Percentiles rank a stretch among this genome's conserved stretches.
phyloP scores from a whole-genome alignment of 2,329 filamentous ascomycete species.

The Penicillium sp. region DNA sequence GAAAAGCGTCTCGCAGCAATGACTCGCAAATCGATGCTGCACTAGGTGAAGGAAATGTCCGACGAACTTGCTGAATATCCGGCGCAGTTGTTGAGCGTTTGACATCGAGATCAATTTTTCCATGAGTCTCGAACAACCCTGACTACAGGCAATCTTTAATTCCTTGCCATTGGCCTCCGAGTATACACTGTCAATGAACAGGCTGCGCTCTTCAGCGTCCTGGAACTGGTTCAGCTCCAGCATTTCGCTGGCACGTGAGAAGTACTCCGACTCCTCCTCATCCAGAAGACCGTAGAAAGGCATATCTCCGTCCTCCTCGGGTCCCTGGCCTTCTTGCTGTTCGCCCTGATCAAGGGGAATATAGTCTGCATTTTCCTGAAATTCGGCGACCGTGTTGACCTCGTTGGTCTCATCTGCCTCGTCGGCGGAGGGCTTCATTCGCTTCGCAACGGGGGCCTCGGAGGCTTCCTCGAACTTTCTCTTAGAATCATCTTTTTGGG shows the following conservation, averaged over 20 bases:
- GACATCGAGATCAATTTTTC: slow-evolving; percentile 86
- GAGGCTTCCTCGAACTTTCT: slow-evolving; percentile 37
- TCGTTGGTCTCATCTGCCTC: slow-evolving; percentile 17
- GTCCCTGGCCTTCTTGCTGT: slow-evolving; percentile 26
- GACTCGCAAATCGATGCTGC: slow-evolving; percentile 93
- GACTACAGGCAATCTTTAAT: slow-evolving; percentile 91
- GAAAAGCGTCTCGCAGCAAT: slow-evolving; percentile 95
- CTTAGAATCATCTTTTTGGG: slow-evolving; percentile 40
- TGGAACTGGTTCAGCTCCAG: slow-evolving; percentile 87
- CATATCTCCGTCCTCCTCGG: slow-evolving; percentile 50
- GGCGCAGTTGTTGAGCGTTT: slow-evolving; percentile 76
- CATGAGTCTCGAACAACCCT: slow-evolving; percentile 90
- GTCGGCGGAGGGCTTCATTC: slow-evolving; percentile 35
- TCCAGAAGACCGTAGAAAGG: slow-evolving; percentile 93
- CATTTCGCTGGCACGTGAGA: slow-evolving; percentile 82
- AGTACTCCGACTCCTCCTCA: slow-evolving; percentile 93
- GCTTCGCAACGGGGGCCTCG: slow-evolving; percentile 39
- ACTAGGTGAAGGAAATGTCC: slow-evolving; percentile 86
- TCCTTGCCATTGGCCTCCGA: slow-evolving; percentile 87
- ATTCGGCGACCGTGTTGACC: slow-evolving; percentile 17
- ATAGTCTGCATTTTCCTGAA: slow-evolving; percentile 34
- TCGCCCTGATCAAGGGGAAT: slow-evolving; percentile 37
- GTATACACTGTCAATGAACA: slow-evolving; percentile 80
- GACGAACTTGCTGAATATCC: slow-evolving; percentile 78
- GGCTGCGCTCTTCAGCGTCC: slow-evolving; percentile 66